These are phyloP conservation scores for Hypoxylon rubiginosum DNA, from an alignment of 2,329 filamentous ascomycete genomes.

Conservation along the genomic window DNA sequence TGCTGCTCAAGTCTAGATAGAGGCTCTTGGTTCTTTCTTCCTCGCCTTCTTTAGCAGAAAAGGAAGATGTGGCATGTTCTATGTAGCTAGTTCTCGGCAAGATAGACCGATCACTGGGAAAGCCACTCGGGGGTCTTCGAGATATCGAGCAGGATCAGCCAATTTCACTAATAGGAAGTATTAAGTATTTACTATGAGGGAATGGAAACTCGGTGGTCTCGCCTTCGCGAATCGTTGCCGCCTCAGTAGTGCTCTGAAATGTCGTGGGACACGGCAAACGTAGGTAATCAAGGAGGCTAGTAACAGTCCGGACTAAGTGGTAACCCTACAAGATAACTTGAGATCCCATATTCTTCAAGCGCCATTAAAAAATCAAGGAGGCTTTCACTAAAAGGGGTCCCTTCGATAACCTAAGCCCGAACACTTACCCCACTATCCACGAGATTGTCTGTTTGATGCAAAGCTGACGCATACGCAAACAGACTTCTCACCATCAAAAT, in stretches of 20 bases:
- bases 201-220: not conserved
- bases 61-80: not conserved
- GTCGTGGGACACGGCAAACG: not conserved
- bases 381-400: not conserved
- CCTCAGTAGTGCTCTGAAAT: not conserved
- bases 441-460: conserved; percentile 33
- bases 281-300: not conserved
- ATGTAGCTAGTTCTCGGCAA: not conserved
- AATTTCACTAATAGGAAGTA: not conserved
- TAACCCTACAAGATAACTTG: not conserved
- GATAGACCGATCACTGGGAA: not conserved
- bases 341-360: not conserved
- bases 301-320: not conserved
- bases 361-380: not conserved
- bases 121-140: not conserved
- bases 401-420: not conserved
- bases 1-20: not conserved
- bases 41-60: not conserved
- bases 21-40: not conserved
- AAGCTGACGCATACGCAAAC: conserved; percentile 35
- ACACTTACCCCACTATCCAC: conserved; percentile 40
- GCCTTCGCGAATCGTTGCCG: not conserved
- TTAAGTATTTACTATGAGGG: not conserved
- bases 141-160: not conserved
- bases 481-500: conserved; percentile 18